Conservation (phyloP, 164 flowering plant genomes). For the Nelumbo lutea region DNA sequence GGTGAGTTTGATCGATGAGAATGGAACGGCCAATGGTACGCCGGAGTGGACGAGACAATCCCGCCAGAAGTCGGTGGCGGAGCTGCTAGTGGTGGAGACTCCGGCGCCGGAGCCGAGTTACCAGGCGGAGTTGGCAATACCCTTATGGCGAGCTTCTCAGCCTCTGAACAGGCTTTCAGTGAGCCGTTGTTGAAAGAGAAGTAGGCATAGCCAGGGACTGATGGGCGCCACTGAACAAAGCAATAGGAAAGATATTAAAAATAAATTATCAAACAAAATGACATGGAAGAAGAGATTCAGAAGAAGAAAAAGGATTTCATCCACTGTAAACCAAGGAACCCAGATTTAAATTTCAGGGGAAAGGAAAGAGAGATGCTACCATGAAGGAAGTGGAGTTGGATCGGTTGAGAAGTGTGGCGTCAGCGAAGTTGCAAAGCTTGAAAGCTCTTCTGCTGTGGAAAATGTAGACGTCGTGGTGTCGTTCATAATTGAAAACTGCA, state of each 20-base stretch:
- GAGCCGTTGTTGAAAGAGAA: conserved; percentile 77
- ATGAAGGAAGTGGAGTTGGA: conserved; percentile 54
- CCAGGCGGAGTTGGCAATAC: conserved; percentile 30
- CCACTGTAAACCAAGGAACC: background rate
- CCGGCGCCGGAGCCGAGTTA: conserved; percentile 15
- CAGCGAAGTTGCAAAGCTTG: conserved; percentile 72
- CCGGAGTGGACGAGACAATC: conserved; percentile 49
- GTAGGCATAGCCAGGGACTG: conserved; percentile 75
- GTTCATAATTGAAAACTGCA: conserved; percentile 67
- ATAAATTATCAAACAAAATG: background rate
- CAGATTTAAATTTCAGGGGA: background rate
- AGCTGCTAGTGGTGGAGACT: conserved; percentile 32
- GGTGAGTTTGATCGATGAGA: conserved; percentile 40
- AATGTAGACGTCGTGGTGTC: conserved; percentile 66
- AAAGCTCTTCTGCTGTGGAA: conserved; percentile 65
- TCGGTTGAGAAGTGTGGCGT: conserved; percentile 64
- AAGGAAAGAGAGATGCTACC: conserved; percentile 31
- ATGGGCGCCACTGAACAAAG: conserved; percentile 65
- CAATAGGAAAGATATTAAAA: background rate
- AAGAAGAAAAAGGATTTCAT: conserved; percentile 7
- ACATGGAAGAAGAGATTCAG: background rate
- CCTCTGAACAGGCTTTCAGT: conserved; percentile 37
- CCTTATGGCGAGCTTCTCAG: conserved; percentile 55
- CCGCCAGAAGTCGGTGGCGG: conserved; percentile 55
- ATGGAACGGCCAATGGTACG: conserved; percentile 48